Conservation (phyloP, 2,329 filamentous ascomycete genomes). For the Coleophoma crateriformis region DNA sequence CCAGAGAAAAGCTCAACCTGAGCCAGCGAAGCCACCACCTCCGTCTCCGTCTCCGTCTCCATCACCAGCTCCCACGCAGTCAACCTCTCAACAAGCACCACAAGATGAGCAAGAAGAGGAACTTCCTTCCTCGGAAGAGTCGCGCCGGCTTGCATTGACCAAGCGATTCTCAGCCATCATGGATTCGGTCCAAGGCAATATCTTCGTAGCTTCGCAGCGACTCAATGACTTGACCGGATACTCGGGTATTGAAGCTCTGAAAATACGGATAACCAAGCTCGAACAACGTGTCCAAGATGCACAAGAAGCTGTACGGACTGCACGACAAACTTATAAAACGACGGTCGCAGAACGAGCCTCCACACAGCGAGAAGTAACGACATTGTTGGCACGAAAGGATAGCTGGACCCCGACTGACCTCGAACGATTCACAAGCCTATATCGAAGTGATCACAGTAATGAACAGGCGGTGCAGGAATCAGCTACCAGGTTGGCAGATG, state of each 20-base stretch:
- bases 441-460: conserved; percentile 87
- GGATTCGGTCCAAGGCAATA: conserved; percentile 82
- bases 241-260: conserved; percentile 81
- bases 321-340: conserved; percentile 74
- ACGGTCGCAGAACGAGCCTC: conserved; percentile 78
- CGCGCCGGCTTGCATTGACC: conserved; percentile 35
- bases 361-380: conserved; percentile 93
- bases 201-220: conserved; percentile 79
- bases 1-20: conserved; percentile 2
- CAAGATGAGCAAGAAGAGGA: conserved; percentile 18
- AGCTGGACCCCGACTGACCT: conserved; percentile 83
- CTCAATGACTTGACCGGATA: conserved; percentile 96
- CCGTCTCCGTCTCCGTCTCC: neutral
- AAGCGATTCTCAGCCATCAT: conserved; percentile 64
- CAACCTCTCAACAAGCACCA: neutral
- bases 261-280: conserved; percentile 66
- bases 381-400: conserved; percentile 88
- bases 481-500: conserved; percentile 64
- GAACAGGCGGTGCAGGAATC: conserved; percentile 76
- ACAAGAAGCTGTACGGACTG: conserved; percentile 60
- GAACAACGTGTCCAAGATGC: conserved; percentile 53
- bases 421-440: conserved; percentile 89
- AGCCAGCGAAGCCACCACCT: conserved; percentile 2
- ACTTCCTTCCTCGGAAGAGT: conserved; percentile 41
- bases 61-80: conserved; percentile 2